Conservation (phyloP, 495 filamentous ascomycete genomes). For the Penicillium taxi region DNA sequence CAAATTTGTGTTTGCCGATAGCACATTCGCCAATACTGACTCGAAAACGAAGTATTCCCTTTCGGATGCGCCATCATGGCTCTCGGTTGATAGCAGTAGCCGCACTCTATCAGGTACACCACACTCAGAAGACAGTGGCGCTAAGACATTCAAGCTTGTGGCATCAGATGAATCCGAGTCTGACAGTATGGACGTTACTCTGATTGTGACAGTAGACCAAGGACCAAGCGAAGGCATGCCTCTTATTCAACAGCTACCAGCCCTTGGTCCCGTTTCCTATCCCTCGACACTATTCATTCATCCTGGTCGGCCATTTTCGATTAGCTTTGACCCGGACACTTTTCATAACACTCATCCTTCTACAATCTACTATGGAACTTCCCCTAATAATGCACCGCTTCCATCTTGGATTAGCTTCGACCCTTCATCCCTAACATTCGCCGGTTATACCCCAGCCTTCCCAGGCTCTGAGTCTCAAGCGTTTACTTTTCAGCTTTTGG, state of each 20-base stretch:
- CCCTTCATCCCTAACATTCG: constrained; percentile 53
- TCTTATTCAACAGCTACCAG: constrained; percentile 40
- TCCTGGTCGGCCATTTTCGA: constrained; percentile 36
- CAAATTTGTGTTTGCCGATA: constrained; percentile 57
- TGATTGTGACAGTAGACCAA: constrained; percentile 51
- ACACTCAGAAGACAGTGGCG: constrained; percentile 44
- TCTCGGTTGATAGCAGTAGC: constrained; percentile 53
- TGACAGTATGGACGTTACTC: constrained; percentile 48
- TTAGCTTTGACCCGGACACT: constrained; percentile 41
- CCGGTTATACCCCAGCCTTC: constrained; percentile 63
- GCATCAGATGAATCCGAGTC: constrained; percentile 55
- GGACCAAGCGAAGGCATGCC: constrained; percentile 42
- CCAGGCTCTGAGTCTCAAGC: constrained; percentile 59
- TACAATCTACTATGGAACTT: constrained; percentile 68
- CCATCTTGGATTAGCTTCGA: constrained; percentile 85
- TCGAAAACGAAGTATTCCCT: constrained; percentile 54
- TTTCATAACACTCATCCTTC: constrained; percentile 40
- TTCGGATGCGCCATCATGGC: constrained; percentile 56
- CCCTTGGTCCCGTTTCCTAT: constrained; percentile 37
- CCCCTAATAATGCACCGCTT: constrained; percentile 68
- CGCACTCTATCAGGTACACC: constrained; percentile 62
- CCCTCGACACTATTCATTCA: constrained; percentile 40
- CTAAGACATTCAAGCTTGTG: constrained; percentile 48
- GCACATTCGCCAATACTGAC: constrained; percentile 54
- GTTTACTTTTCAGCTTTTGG: constrained; percentile 67